phyloP scores from a whole-genome alignment of 179 eudicot species.

The Vitellaria paradoxa region DNA sequence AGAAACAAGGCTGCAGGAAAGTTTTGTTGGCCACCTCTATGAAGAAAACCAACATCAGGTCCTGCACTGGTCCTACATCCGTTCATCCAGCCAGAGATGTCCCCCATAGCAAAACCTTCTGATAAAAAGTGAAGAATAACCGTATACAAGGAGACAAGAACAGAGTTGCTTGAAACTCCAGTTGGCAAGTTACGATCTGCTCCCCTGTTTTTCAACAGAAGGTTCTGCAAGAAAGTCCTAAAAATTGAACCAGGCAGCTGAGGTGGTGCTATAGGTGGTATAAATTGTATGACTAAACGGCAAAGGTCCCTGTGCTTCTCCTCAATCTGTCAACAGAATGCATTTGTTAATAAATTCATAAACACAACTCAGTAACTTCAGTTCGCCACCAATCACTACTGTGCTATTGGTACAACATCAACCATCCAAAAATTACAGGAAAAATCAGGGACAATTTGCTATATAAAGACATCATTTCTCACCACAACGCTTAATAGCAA shows the following conservation, averaged over 20 bases:
- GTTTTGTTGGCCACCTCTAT: conserved; percentile 86
- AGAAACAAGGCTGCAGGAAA: conserved; percentile 68
- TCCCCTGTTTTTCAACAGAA: conserved; percentile 65
- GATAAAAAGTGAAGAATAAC: conserved; percentile 86
- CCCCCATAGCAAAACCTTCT: conserved; percentile 75
- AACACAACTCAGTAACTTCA: neutral
- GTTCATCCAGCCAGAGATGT: conserved; percentile 59
- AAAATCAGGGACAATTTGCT: neutral
- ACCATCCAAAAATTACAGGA: neutral
- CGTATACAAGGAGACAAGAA: conserved; percentile 74
- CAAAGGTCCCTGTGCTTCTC: conserved; percentile 95
- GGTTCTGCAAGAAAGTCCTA: conserved; percentile 76
- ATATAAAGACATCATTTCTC: neutral
- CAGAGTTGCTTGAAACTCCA: conserved; percentile 78
- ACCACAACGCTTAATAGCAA: neutral
- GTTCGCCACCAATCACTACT: neutral
- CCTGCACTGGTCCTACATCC: conserved; percentile 40
- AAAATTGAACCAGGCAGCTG: conserved; percentile 95
- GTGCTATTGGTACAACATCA: neutral
- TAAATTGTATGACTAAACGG: conserved; percentile 76
- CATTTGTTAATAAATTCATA: neutral
- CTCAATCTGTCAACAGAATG: conserved; percentile 61
- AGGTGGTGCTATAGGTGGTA: conserved; percentile 75
- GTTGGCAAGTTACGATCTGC: conserved; percentile 76
- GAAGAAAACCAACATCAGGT: conserved; percentile 69